These are phyloP conservation scores for Trichoderma reesei DNA, from an alignment of 495 filamentous ascomycete genomes.

Conservation along the genomic window DNA sequence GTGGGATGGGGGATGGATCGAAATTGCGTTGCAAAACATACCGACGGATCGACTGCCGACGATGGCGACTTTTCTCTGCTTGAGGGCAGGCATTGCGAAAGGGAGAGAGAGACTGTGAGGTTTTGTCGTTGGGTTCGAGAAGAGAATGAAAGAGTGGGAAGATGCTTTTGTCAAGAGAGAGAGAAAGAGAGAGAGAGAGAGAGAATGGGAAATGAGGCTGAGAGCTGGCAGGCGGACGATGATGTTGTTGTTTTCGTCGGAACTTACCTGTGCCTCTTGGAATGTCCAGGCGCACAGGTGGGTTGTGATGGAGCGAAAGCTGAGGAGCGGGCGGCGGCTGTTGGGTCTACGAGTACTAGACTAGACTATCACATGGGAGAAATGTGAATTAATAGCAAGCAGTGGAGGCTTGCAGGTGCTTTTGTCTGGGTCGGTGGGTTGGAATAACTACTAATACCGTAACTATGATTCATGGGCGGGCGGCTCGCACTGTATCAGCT, in stretches of 20 bases:
- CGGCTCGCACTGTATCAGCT: too few relatives aligned
- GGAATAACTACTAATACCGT: too few relatives aligned
- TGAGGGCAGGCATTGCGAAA: constrained; percentile 63
- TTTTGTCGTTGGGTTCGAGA: too few relatives aligned
- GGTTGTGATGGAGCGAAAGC: background rate
- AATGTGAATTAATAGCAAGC: background rate
- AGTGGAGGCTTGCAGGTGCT: too few relatives aligned
- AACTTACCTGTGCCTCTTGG: background rate
- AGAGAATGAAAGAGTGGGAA: too few relatives aligned
- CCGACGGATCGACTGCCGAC: constrained; percentile 96
- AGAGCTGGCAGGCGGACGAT: background rate
- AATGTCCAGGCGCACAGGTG: background rate
- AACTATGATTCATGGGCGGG: too few relatives aligned
- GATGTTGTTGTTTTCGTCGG: background rate
- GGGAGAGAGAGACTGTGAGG: background rate
- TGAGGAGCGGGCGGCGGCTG: too few relatives aligned
- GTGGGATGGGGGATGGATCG: background rate
- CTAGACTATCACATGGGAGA: background rate
- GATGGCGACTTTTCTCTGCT: constrained; percentile 96
- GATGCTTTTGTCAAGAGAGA: too few relatives aligned
- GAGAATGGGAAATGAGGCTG: background rate
- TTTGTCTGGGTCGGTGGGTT: too few relatives aligned
- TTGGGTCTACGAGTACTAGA: too few relatives aligned
- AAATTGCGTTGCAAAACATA: constrained; percentile 38
- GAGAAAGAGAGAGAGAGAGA: background rate